A percentile compares a stretch with the other conserved stretches of the same genome.
Conservation (phyloP, 257 asterid genomes). For the Penstemon newberryi region DNA sequence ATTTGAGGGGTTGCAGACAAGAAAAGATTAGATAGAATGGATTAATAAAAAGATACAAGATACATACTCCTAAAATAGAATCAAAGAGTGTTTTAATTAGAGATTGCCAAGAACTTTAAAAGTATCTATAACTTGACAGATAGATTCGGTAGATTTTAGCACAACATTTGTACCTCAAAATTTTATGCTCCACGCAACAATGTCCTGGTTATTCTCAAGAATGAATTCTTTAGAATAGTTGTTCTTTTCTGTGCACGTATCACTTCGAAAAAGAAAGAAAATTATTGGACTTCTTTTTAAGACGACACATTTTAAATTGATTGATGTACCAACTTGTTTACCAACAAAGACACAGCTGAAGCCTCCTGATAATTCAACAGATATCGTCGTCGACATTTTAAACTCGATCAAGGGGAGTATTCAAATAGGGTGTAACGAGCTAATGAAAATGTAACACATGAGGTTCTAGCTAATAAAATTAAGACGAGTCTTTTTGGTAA, state of each 20-base stretch:
- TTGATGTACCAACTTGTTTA: too few species aligned
- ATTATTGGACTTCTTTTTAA: neutral
- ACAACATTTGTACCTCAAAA: constrained; percentile 11
- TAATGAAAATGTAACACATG: too few species aligned
- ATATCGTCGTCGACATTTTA: too few species aligned
- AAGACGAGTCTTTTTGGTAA: too few species aligned
- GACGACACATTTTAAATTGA: too few species aligned
- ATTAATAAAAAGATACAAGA: constrained; percentile 12
- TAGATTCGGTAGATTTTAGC: constrained; percentile 2
- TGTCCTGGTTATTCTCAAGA: constrained; percentile 24
- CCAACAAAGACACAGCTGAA: too few species aligned
- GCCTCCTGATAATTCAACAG: too few species aligned
- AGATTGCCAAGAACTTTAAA: constrained; percentile 22
- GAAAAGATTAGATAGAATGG: constrained; percentile 27
- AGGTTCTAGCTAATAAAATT: too few species aligned
- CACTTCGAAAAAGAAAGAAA: neutral
- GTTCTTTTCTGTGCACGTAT: constrained; percentile 5
- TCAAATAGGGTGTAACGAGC: too few species aligned
- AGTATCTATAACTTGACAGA: constrained; percentile 15
- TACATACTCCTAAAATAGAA: constrained; percentile 13
- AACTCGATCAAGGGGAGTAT: too few species aligned
- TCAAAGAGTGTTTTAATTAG: constrained; percentile 21
- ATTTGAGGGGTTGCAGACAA: constrained; percentile 10
- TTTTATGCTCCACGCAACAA: constrained; percentile 24
- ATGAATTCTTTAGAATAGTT: constrained; percentile 19